phyloP scores from a whole-genome alignment of 306 rosid genomes.

The Notholithocarpus densiflorus region DNA sequence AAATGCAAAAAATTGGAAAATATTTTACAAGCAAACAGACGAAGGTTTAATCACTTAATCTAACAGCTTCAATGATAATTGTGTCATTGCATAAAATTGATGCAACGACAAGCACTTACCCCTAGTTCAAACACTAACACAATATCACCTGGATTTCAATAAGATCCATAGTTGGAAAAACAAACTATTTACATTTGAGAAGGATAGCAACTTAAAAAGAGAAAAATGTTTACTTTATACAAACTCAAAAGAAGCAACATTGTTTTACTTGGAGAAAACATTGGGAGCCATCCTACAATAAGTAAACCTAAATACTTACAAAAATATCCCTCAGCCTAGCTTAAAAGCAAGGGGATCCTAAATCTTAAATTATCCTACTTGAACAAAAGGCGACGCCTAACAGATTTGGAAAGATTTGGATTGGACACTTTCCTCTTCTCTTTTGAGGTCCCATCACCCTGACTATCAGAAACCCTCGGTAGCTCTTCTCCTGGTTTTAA shows the following conservation, averaged over 20 bases:
- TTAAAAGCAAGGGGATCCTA: neutral
- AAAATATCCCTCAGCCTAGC: neutral
- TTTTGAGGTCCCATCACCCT: constrained; percentile 31
- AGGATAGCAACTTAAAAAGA: neutral
- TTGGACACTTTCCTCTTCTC: constrained; percentile 41
- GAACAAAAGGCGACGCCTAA: constrained; percentile 82
- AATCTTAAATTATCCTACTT: constrained; percentile 30
- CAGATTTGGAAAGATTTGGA: constrained; percentile 61
- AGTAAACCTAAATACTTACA: neutral
- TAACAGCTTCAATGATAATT: too few species aligned
- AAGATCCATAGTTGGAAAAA: neutral
- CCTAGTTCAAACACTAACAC: neutral
- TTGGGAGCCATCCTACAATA: neutral
- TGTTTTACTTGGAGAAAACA: neutral
- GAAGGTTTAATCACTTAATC: too few species aligned
- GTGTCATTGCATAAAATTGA: neutral
- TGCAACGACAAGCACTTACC: too few species aligned
- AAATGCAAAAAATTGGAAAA: too few species aligned
- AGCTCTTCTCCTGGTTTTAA: constrained; percentile 37
- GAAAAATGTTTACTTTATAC: neutral
- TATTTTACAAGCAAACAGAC: too few species aligned
- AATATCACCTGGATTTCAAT: neutral
- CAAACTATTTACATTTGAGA: neutral
- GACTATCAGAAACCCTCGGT: constrained; percentile 25
- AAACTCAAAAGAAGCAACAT: neutral